These are phyloP conservation scores for Exophiala sp. DNA, from an alignment of 2,329 filamentous ascomycete species.

Conservation along the genomic window DNA sequence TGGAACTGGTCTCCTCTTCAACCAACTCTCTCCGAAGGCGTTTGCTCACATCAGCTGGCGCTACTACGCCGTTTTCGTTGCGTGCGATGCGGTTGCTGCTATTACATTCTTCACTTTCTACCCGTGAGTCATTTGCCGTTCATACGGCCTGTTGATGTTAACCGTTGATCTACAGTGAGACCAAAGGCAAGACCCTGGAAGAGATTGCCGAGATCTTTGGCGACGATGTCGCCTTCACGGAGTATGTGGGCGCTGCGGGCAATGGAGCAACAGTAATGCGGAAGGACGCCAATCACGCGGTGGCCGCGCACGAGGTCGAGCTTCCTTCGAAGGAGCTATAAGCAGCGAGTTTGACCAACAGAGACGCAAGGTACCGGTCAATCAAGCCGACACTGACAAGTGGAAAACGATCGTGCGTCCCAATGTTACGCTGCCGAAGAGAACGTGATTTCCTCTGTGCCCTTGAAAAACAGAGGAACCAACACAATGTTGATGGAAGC, in stretches of 20 bases:
- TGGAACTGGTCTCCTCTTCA: not conserved
- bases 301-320: not conserved
- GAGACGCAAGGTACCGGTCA: too few species aligned
- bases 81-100: not conserved
- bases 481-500: too few species aligned
- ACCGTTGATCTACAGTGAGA: not conserved
- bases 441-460: too few species aligned
- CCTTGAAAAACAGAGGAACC: too few species aligned
- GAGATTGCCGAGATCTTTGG: constrained; percentile 1
- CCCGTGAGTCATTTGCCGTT: not conserved
- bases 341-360: too few species aligned
- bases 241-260: not conserved
- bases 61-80: constrained; percentile 2
- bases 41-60: not conserved
- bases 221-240: not conserved
- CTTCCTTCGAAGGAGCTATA: not conserved
- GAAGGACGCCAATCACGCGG: not conserved
- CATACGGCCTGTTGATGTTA: not conserved
- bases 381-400: too few species aligned
- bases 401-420: too few species aligned
- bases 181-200: not conserved
- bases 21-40: not conserved
- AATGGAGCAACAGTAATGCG: not conserved
- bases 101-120: not conserved
- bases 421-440: too few species aligned